These are phyloP conservation scores for Sisymbrium altissimum DNA, from an alignment of 345 rosid species.

Conservation along the genomic window DNA sequence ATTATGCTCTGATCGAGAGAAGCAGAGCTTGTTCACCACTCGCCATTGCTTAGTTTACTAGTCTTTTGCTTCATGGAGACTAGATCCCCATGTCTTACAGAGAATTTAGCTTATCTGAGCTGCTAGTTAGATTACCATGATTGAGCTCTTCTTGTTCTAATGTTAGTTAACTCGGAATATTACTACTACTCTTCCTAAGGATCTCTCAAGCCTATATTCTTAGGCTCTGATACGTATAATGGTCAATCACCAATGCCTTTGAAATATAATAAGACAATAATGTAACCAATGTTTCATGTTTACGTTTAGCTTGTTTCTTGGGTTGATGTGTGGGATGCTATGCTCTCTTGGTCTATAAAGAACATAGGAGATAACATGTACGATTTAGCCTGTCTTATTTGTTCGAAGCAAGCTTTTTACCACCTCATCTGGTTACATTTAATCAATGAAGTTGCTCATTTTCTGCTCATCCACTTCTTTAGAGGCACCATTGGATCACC, in stretches of 20 bases:
- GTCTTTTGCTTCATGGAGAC: background rate
- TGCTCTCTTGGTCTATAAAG: conserved; percentile 11
- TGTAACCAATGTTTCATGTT: background rate
- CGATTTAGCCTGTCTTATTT: background rate
- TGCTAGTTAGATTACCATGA: background rate
- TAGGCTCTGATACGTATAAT: background rate
- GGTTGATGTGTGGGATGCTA: background rate
- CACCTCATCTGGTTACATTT: background rate
- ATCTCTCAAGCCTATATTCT: background rate
- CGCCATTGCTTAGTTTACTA: conserved; percentile 7
- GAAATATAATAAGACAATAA: background rate
- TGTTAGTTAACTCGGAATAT: background rate
- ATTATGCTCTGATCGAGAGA: conserved; percentile 8
- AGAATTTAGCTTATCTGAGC: background rate
- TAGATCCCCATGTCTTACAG: no score
- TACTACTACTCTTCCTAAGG: background rate
- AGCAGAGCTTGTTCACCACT: conserved; percentile 9
- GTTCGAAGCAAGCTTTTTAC: background rate
- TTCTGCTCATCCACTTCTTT: conserved; percentile 20
- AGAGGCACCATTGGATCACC: conserved; percentile 84
- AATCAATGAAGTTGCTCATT: background rate
- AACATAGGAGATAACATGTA: background rate
- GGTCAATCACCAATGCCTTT: background rate
- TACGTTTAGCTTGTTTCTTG: background rate
- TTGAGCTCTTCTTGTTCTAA: background rate